These are phyloP conservation scores for Aspergillus vadensis DNA, from an alignment of 2,329 filamentous ascomycete species.

Conservation along the genomic window DNA sequence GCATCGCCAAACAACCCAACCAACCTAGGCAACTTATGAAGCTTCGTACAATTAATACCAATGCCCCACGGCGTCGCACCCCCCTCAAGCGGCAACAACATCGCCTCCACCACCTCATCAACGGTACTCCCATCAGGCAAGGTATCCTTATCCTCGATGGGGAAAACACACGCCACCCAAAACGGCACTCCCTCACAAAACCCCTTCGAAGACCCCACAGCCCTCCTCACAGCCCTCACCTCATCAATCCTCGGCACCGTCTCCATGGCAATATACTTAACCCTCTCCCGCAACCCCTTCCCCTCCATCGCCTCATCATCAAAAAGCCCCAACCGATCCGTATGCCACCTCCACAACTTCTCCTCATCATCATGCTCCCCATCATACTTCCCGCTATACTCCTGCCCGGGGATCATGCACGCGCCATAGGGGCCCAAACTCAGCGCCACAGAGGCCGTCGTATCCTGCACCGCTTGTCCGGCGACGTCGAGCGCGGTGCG, in stretches of 20 bases:
- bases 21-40: conserved; percentile 32
- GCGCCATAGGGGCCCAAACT: conserved; percentile 69
- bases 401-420: conserved; percentile 65
- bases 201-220: conserved; percentile 5
- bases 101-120: conserved; percentile 45
- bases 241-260: conserved; percentile 67
- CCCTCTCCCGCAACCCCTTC: conserved; percentile 28
- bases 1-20: conserved; percentile 29
- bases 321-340: conserved; percentile 57
- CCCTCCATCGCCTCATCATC: conserved; percentile 36
- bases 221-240: conserved; percentile 56
- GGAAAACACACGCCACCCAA: conserved; percentile 67
- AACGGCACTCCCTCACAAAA: conserved; percentile 41
- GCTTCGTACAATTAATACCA: conserved; percentile 65
- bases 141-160: conserved; percentile 50
- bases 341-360: conserved; percentile 59
- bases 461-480: conserved; percentile 30
- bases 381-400: conserved; percentile 66
- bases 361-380: conserved; percentile 47
- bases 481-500: conserved; percentile 42
- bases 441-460: conserved; percentile 47
- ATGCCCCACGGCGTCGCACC: conserved; percentile 58
- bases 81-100: conserved; percentile 31
- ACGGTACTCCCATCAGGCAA: conserved; percentile 61
- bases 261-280: conserved; percentile 64